Evolutionary conservation across 805 yeast species (phyloP), one percentile per base, ranked within the genome.

Genomic region (Hanseniaspora osmophila): DNA sequence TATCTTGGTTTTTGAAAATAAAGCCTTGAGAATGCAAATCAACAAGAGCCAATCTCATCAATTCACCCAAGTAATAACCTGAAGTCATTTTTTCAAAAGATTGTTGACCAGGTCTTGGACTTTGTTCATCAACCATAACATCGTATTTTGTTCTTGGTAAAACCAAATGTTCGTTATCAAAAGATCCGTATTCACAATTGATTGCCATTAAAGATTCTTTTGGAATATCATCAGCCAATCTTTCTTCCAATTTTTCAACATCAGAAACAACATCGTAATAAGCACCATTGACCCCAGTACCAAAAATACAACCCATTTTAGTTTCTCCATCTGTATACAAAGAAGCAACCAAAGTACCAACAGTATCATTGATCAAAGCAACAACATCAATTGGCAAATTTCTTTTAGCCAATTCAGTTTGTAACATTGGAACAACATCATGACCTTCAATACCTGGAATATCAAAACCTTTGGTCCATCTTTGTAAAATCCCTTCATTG

Each of bases 391-490:
- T 84, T 51, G 96, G 94, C 44, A 85, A 77, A 17, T 72, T 63
- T 51, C 69, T 68, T 54, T 71, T 70, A 52, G 73, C 69, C 52
- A 90, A 71, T 37, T 94, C 84, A 11, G 67, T 66, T 67, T 84
- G 94, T 59, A 90, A 74, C 85, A 88, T 73, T 51, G 94, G 94
- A 44, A 84, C 95, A 49, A 90, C 96, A 60, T 90, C 94, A 48
- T 83, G 76, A 52, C 96, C 96, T 69, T 90, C 97, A 47, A 90
- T 96, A 48, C 81, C 85, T 48, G 75, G 82, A 55, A 90, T 86
- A 64, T 90, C 95, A 67, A 84, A 90, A 52, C 97, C 98, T 70
- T 90, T 90, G 51, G 97, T 90, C 97, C 97, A 90, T 65, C 90
- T 76, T 71, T 86, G 95, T 60, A 90, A 74, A 46, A 82, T 61